Evolutionary conservation across 1,284 basidiomycete species (phyloP), one percentile per base, ranked within the genome.

Genomic region (Pseudozyma hubeiensis): DNA sequence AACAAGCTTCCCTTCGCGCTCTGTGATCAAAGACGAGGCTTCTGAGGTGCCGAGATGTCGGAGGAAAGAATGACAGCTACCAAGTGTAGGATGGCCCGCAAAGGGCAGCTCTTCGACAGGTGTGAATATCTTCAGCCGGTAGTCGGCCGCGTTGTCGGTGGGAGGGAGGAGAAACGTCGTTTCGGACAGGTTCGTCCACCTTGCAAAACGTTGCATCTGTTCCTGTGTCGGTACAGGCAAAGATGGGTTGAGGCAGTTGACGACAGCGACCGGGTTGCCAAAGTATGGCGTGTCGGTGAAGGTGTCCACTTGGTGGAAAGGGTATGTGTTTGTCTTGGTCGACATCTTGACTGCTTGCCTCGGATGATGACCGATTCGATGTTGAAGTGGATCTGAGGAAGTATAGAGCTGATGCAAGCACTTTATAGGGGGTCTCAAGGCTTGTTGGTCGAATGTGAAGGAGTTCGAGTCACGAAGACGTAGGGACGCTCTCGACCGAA

Each of bases 261-360:
- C 74, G 4, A 82, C 80, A 4, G 80, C 80, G 4, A 82, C 77
- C 0, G 80, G 79, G 50, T 82, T 82, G 29, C 80, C 80, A 30
- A 53, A 58, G 45, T 72, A 68, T 3, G 78, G 57, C 14, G 43
- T 56, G 34, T 53, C 46, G 34, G 78, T 77, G 60, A 82, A 82
- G 13, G 73, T 67, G 55, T 80, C 78, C 33, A 78, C 63, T 56
- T 80, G 78, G 19, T 77, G 64, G 46, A 80, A 78, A 1, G 62
- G 66, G 17, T 57, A 69, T 1, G 58, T 53, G n/a, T 45, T 40
- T 3, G 58, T 37, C 8, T 31, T 52, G 44, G 30, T 40, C 30
- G 53, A 46, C 60, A 62, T 61, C 33, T 19, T 61, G 37, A 16
- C 19, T 24, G 11, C 13, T 19, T 46, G n/a, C 29, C 39, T 44